Evolutionary conservation across 768 basidiomycete genomes (phyloP).

Genomic region (Leccinum fibrillosum): DNA sequence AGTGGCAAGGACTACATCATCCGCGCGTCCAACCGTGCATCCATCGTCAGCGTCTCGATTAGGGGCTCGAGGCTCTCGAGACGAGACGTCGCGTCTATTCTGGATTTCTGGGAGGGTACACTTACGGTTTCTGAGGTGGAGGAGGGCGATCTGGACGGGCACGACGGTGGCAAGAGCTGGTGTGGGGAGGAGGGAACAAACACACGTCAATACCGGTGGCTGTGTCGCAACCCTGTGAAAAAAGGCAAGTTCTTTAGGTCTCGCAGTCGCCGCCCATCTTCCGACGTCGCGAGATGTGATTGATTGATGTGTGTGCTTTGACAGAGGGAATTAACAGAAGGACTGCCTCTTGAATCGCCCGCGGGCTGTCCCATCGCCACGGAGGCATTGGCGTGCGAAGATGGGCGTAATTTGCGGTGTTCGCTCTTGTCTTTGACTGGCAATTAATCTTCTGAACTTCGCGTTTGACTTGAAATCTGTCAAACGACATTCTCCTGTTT

Average conservation of each 20-base stretch:
- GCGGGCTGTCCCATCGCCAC: background rate
- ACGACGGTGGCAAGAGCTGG: background rate
- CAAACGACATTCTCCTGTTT: background rate
- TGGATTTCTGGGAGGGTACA: conserved; percentile 18
- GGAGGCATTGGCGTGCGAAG: conserved; percentile 12
- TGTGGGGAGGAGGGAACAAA: conserved; percentile 18
- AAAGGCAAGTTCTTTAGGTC: background rate
- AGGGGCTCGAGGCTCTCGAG: background rate
- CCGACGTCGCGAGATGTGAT: background rate
- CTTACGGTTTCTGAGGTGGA: conserved; percentile 56
- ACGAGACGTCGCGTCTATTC: background rate
- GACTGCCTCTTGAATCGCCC: background rate
- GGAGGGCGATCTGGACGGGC: conserved; percentile 37
- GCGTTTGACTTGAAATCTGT: background rate
- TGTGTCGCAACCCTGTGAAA: conserved; percentile 8
- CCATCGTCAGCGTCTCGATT: conserved; percentile 12
- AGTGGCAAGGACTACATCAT: conserved; percentile 14
- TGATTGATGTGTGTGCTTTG: background rate
- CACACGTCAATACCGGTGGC: conserved; percentile 26
- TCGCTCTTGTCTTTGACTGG: background rate
- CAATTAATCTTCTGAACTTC: background rate
- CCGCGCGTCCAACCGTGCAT: conserved; percentile 20
- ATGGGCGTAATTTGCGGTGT: conserved; percentile 2
- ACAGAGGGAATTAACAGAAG: background rate
- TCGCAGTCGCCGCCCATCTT: background rate